Evolutionary conservation across 805 yeast species (phyloP), one percentile per base, ranked within the genome.

Genomic region (Kuraishia piskuri): DNA sequence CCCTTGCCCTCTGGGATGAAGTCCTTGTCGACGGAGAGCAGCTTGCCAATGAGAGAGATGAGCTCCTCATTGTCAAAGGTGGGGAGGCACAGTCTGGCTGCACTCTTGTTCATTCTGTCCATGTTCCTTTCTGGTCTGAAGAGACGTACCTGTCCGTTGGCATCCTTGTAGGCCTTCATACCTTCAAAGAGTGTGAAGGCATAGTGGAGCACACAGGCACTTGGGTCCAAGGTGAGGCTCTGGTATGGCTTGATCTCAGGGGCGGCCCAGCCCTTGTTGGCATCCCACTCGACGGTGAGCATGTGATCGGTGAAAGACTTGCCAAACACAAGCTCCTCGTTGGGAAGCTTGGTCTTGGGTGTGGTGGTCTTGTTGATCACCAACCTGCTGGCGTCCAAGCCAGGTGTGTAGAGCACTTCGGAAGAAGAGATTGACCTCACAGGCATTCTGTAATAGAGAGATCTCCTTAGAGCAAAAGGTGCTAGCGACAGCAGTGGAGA

Each of bases 131-230:
- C 88, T 48, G 96, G 88, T 70, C 99, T 83, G 79, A 92, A 92
- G 67, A 92, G 76, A 64, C 96, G 80, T 65, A 90, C 70, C 57
- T 84, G 69, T 57, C 86, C 87, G 49, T 84, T 72, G 24, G 71
- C 61, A 65, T 79, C 87, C 56, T 72, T 72, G 78, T 91, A 92
- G 14, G 97, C 97, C 76, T 92, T 92, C 74, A 92, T 76, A 59
- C 99, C 99, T 75, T 92, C 99, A 61, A 92, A 94, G 56, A 92
- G 79, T 70, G 90, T 96, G 65, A 94, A 92, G 3, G 96, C 92
- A 65, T 92, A 92, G 75, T 92, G 99, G 73, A 92, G 83, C 36
- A 91, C 98, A 68, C 88, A 81, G 20, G 94, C 73, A 21, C 96
- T 84, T 24, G 99, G 99, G 64, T 91, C 97, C 55, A 92, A 69